A percentile compares a stretch with the other conserved stretches of the same genome.
Evolutionary conservation across 257 asterid species (phyloP).

Genomic region (Primulina huaijiensis): DNA sequence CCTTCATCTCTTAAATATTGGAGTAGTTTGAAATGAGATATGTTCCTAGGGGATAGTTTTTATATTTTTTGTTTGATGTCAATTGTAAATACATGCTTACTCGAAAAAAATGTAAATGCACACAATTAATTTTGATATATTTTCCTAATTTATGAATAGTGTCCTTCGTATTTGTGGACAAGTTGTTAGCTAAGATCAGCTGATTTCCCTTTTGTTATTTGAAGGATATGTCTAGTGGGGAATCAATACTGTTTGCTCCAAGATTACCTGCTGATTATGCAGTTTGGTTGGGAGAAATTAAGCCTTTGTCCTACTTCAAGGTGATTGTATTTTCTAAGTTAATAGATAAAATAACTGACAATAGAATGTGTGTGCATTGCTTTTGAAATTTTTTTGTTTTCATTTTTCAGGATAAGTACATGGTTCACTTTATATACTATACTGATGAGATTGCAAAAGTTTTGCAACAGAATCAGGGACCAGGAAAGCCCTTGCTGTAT

Average conservation of each 20-base stretch:
- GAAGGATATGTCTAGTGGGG: conserved; percentile 85
- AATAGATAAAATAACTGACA: conserved; percentile 10
- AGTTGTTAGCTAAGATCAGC: conserved; percentile 10
- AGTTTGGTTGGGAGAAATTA: conserved; percentile 71
- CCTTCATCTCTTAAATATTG: conserved; percentile 17
- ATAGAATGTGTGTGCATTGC: conserved; percentile 19
- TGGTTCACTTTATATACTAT: conserved; percentile 23
- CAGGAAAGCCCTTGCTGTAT: conserved; percentile 70
- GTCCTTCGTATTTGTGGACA: conserved; percentile 14
- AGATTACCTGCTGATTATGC: conserved; percentile 53
- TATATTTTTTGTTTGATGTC: conserved; percentile 1
- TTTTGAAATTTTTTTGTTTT: conserved; percentile 28
- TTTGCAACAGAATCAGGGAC: conserved; percentile 56
- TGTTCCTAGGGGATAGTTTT: conserved; percentile 5
- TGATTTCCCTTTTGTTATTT: conserved; percentile 25
- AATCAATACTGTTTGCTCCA: conserved; percentile 79
- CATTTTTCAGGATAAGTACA: conserved; percentile 71
- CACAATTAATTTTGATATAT: not conserved
- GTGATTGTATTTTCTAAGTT: conserved; percentile 33
- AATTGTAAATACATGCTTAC: not conserved
- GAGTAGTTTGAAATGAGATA: conserved; percentile 1
- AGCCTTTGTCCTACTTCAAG: conserved; percentile 75
- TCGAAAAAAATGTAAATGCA: too few relatives aligned
- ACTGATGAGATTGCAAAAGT: conserved; percentile 73
- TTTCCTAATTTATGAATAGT: conserved; percentile 2